Evolutionary conservation across 1,284 basidiomycete genomes (phyloP).

Genomic region (Tetrapyrgos nigripes): DNA sequence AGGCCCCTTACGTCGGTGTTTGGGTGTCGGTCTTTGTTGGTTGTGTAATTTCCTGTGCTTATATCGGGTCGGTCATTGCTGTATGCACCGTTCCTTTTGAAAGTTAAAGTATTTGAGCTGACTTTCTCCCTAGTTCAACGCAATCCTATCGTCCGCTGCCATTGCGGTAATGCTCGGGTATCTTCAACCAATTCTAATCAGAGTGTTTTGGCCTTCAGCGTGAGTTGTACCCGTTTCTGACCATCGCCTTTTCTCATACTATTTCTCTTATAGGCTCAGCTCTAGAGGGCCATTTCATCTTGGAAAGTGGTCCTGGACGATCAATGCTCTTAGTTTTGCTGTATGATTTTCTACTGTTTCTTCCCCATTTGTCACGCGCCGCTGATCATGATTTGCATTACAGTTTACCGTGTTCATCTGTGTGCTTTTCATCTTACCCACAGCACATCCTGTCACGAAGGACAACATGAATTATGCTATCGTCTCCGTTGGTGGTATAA

Average conservation of each 20-base stretch:
- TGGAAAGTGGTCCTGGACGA: constrained; percentile 57
- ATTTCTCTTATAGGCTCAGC: constrained; percentile 38
- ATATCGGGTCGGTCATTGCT: constrained; percentile 61
- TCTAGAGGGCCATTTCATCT: constrained; percentile 60
- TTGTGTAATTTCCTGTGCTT: constrained; percentile 62
- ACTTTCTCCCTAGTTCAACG: constrained; percentile 51
- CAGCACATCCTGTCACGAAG: constrained; percentile 60
- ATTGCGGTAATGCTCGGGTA: constrained; percentile 68
- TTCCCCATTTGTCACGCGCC: neutral
- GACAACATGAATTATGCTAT: constrained; percentile 72
- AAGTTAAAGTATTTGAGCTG: neutral
- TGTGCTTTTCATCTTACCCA: constrained; percentile 66
- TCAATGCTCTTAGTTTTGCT: constrained; percentile 55
- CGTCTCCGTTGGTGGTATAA: constrained; percentile 54
- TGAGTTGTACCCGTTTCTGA: constrained; percentile 30
- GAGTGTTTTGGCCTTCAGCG: constrained; percentile 64
- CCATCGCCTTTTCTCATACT: neutral
- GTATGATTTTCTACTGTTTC: constrained; percentile 36
- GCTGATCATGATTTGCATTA: neutral
- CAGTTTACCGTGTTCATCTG: constrained; percentile 63
- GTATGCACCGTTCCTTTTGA: constrained; percentile 37
- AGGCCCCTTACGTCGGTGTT: constrained; percentile 62
- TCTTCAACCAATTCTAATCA: constrained; percentile 62
- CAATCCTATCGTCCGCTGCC: constrained; percentile 61
- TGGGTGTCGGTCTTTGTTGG: constrained; percentile 62